Conservation (phyloP, 2,329 filamentous ascomycete species). For the Ramularia collo-cygni region DNA sequence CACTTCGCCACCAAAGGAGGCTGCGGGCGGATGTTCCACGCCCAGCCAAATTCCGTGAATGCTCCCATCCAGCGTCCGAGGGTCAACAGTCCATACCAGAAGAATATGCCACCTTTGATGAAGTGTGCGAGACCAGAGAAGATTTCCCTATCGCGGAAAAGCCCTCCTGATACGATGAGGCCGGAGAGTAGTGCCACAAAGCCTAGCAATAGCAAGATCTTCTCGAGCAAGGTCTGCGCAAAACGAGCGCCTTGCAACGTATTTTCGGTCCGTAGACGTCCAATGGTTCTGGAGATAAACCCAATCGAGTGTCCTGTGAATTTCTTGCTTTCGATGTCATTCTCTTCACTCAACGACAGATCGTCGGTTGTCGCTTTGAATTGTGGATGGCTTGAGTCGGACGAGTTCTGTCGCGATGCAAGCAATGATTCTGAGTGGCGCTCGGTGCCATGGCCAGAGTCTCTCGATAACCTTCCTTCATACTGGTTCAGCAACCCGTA, state of each 20-base stretch:
- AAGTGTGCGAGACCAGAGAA: constrained; percentile 89
- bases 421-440: constrained; percentile 22
- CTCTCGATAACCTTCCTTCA: constrained; percentile 34
- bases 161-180: constrained; percentile 68
- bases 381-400: constrained; percentile 23
- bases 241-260: constrained; percentile 53
- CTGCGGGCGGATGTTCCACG: constrained; percentile 78
- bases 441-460: constrained; percentile 30
- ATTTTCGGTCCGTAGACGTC: constrained; percentile 36
- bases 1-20: constrained; percentile 53
- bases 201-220: constrained; percentile 69
- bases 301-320: too few species aligned
- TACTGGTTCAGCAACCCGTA: constrained; percentile 16
- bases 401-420: constrained; percentile 28
- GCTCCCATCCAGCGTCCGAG: constrained; percentile 85
- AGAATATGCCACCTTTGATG: constrained; percentile 91
- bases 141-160: constrained; percentile 56
- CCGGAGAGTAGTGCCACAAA: constrained; percentile 68
- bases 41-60: constrained; percentile 88
- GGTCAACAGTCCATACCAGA: constrained; percentile 83
- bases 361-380: constrained; percentile 13
- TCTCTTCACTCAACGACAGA: constrained; percentile 37
- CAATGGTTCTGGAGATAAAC: constrained; percentile 21
- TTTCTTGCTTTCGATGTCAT: constrained; percentile 25
- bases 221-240: constrained; percentile 63